phyloP scores from a whole-genome alignment of 2,329 filamentous ascomycete species.

The Colletotrichum viniferum region DNA sequence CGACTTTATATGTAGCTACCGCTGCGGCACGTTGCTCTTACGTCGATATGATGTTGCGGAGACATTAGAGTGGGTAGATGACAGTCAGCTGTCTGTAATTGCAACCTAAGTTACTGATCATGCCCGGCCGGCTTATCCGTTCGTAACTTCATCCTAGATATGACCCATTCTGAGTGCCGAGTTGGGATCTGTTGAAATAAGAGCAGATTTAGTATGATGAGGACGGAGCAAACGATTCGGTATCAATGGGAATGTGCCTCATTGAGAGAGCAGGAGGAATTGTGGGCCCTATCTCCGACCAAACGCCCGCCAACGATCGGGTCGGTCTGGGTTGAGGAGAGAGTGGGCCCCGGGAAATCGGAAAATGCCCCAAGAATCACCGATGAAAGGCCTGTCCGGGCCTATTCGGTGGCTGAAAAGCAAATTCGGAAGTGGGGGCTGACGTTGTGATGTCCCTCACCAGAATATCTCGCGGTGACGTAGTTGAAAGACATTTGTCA shows the following conservation, averaged over 20 bases:
- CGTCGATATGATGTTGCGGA: background rate
- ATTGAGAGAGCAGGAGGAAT: background rate
- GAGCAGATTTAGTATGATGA: background rate
- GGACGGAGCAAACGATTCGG: background rate
- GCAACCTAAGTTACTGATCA: background rate
- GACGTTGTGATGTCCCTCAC: background rate
- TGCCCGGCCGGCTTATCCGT: background rate
- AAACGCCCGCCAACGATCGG: background rate
- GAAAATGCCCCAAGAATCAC: background rate
- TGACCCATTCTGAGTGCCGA: background rate
- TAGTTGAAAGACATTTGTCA: background rate
- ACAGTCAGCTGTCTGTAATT: background rate
- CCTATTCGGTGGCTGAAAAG: background rate
- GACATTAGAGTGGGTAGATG: background rate
- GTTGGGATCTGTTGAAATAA: background rate
- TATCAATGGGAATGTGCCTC: background rate
- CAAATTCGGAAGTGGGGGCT: background rate
- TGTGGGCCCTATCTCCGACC: background rate
- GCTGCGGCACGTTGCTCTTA: background rate
- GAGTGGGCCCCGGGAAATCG: background rate
- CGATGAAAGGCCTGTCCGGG: background rate
- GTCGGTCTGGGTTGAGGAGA: background rate
- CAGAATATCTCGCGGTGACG: background rate
- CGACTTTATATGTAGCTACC: background rate
- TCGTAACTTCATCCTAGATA: background rate